Base-by-base conservation (phyloP, 192 early-diverging fungal genomes). In the Phycomyces blakesleeanus region DNA sequence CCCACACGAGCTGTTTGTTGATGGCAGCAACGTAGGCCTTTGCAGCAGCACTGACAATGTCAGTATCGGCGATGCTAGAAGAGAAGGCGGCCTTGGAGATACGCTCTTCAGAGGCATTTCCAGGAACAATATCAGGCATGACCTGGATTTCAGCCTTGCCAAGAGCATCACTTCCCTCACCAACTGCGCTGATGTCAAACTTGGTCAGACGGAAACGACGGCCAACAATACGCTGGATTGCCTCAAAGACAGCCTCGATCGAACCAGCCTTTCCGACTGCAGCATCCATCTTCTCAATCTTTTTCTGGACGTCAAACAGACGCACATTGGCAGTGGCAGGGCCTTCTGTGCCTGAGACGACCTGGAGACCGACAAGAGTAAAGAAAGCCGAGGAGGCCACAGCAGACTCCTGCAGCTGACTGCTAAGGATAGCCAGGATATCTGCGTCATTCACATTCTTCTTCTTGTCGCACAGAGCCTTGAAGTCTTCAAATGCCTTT, bases 401-500 rank as follows among this genome's bases (percentile, higher is more conserved):
- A 0, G 68, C 65, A n/a, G 37, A 0, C 8, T 51, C 38, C 39
- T 53, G 50, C 8, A 34, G 4, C 52, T 62, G 60, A 50, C 37
- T 64, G 16, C 53, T 64, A 39, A 98, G 67, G 50, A 98, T 74
- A 38, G 96, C 94, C 37, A 89, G 82, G 51, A 98, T 65, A 72
- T 98, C 94, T 65, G 89, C 85, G 75, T 98, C 94, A 26, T 85
- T 91, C 12, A 98, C 86, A 47, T 83, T 83, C 51, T 89, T 80
- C 78, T 96, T 96, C 61, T 91, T 91, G 67, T 98, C 96, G n/a
- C 93, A 93, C 59, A 97, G 80, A 44, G 85, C 70, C 79, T 98
- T 98, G 85, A 98, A 98, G 40, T 81, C 78, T 7, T 74, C 83
- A 84, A 98, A 98, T 5, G 91, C 88, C 4, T 76, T 66, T 72